A percentile compares a stretch with the other conserved stretches of the same genome.
Conservation (phyloP, 805 yeast genomes). For the Kodamaea hsintzibuensis region DNA sequence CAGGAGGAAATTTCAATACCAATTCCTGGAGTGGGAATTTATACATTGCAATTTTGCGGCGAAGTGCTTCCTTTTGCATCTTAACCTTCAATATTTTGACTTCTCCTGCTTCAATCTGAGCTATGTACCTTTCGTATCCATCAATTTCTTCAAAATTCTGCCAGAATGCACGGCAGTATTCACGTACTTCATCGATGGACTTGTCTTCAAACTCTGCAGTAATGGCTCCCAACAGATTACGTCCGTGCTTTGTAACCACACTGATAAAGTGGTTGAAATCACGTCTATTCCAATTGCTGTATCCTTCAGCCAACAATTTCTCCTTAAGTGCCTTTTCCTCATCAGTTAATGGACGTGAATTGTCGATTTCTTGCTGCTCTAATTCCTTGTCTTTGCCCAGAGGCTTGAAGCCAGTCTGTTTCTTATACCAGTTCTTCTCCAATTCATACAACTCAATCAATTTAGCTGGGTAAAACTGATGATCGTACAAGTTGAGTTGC, state of each 20-base stretch:
- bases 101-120: conserved; percentile 86
- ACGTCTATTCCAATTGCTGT: conserved; percentile 78
- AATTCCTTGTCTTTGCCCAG: conserved; percentile 56
- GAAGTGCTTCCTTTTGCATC: conserved; percentile 75
- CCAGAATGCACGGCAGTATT: conserved; percentile 85
- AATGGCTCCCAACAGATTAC: conserved; percentile 69
- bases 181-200: conserved; percentile 72
- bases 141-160: conserved; percentile 73
- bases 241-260: conserved; percentile 74
- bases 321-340: conserved; percentile 71
- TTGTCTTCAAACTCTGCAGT: conserved; percentile 82
- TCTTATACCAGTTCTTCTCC: conserved; percentile 76
- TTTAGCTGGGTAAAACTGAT: conserved; percentile 85
- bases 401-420: conserved; percentile 62
- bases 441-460: conserved; percentile 74
- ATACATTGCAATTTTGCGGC: conserved; percentile 71
- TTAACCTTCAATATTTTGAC: conserved; percentile 66
- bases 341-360: conserved; percentile 78
- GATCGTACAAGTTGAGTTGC: conserved; percentile 80
- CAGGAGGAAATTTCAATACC: conserved; percentile 68
- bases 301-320: conserved; percentile 65
- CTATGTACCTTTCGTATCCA: conserved; percentile 80
- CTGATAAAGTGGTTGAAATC: conserved; percentile 84
- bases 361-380: conserved; percentile 71
- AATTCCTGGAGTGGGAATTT: conserved; percentile 80